phyloP scores from a whole-genome alignment of 108 stramenopile genomes.

The Seminavis robusta region DNA sequence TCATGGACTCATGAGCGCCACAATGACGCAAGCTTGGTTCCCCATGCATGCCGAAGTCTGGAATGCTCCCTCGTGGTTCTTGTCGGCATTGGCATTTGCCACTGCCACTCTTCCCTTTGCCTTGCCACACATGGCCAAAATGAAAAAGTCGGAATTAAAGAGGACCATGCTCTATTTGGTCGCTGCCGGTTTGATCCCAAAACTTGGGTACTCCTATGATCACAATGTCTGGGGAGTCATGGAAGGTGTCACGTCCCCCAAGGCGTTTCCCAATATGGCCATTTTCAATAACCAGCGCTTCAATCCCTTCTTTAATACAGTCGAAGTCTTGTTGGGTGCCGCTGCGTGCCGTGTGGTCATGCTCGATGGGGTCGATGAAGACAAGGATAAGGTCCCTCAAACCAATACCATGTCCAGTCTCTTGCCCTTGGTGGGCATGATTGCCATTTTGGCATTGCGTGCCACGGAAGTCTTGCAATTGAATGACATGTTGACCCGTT shows the following conservation, averaged over 20 bases:
- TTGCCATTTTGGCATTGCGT: conserved; percentile 16
- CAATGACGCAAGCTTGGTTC: conserved; percentile 48
- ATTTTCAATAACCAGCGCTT: conserved; percentile 37
- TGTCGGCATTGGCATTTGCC: conserved; percentile 27
- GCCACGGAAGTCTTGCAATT: conserved; percentile 10
- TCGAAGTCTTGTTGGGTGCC: conserved; percentile 36
- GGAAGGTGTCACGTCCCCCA: conserved; percentile 35
- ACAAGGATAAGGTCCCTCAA: conserved; percentile 11
- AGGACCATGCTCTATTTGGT: conserved; percentile 24
- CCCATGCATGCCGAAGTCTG: conserved; percentile 44
- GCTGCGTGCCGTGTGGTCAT: conserved; percentile 41
- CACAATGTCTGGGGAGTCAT: conserved; percentile 20
- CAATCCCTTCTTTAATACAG: conserved; percentile 27
- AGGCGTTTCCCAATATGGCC: conserved; percentile 31
- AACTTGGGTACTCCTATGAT: conserved; percentile 34
- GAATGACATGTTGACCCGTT: conserved; percentile 26
- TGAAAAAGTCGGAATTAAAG: conserved; percentile 28
- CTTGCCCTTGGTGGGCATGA: conserved; percentile 15
- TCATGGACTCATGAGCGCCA: conserved; percentile 28
- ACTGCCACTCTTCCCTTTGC: conserved; percentile 32
- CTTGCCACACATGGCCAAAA: conserved; percentile 31
- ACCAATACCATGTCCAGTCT: conserved; percentile 28
- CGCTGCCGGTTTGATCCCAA: conserved; percentile 21
- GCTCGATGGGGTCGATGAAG: conserved; percentile 18
- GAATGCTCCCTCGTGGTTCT: conserved; percentile 47